Conservation (phyloP, 2,329 filamentous ascomycete genomes). For the Lachnellula arida region DNA sequence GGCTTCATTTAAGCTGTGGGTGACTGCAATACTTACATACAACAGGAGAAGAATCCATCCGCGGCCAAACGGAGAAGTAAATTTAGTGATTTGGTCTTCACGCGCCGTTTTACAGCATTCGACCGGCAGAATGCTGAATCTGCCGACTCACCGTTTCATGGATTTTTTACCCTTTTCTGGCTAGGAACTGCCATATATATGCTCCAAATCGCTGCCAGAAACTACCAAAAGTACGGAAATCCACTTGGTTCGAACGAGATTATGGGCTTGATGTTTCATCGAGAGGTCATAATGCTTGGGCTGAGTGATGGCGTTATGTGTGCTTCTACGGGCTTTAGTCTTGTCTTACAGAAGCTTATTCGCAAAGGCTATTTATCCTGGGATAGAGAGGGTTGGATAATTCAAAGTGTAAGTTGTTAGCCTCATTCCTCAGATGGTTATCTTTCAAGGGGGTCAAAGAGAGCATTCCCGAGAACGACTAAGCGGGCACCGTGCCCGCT, state of each 20-base stretch:
- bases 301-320: slow-evolving; percentile 68
- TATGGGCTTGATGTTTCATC: slow-evolving; percentile 60
- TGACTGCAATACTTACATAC: neutral
- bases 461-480: neutral
- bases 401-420: slow-evolving; percentile 56
- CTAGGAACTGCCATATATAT: slow-evolving; percentile 63
- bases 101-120: slow-evolving; percentile 67
- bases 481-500: neutral
- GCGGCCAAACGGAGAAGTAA: slow-evolving; percentile 25
- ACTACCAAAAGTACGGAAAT: slow-evolving; percentile 64
- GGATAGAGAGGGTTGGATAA: slow-evolving; percentile 65
- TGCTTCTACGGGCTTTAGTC: slow-evolving; percentile 58
- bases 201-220: slow-evolving; percentile 60
- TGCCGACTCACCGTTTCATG: slow-evolving; percentile 66
- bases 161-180: slow-evolving; percentile 79
- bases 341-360: slow-evolving; percentile 59
- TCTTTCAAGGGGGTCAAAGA: neutral
- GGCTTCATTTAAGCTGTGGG: neutral
- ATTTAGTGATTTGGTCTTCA: slow-evolving; percentile 61
- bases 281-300: slow-evolving; percentile 50
- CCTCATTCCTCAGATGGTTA: neutral
- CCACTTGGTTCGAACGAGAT: slow-evolving; percentile 69
- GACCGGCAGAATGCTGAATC: slow-evolving; percentile 64
- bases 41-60: slow-evolving; percentile 23
- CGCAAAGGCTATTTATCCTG: slow-evolving; percentile 58